phyloP scores from a whole-genome alignment of 2,329 filamentous ascomycete species.

The Aspergillus sp. region DNA sequence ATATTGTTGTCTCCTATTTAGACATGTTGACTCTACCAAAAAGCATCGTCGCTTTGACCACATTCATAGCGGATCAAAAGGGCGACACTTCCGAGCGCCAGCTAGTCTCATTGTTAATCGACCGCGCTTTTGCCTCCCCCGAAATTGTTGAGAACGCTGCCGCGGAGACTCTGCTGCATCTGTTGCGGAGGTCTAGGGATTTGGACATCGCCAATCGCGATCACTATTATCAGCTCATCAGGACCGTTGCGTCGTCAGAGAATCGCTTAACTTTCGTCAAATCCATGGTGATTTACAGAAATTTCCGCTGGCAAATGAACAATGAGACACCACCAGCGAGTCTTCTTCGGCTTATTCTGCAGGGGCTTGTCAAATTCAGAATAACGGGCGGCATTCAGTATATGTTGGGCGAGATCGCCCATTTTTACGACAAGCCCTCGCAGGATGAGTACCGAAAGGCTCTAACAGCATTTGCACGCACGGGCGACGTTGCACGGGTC shows the following conservation, averaged over 20 bases:
- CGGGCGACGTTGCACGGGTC: constrained; percentile 39
- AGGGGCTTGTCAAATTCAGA: constrained; percentile 16
- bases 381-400: constrained; percentile 29
- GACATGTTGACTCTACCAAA: constrained; percentile 10
- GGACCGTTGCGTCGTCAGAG: constrained; percentile 19
- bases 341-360: constrained; percentile 19
- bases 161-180: constrained; percentile 21
- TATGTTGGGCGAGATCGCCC: constrained; percentile 33
- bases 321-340: constrained; percentile 10
- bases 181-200: constrained; percentile 17
- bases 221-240: constrained; percentile 23
- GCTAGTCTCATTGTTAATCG: constrained; percentile 18
- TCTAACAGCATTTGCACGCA: constrained; percentile 35
- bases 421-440: constrained; percentile 24
- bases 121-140: constrained; percentile 16
- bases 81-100: constrained; percentile 2
- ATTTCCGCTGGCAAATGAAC: constrained; percentile 27
- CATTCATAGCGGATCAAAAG: constrained; percentile 8
- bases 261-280: constrained; percentile 18
- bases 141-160: constrained; percentile 17
- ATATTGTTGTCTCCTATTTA: constrained; percentile 8
- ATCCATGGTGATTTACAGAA: constrained; percentile 32
- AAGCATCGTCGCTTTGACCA: constrained; percentile 14
- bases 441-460: constrained; percentile 25
- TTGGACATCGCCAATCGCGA: constrained; percentile 14